Evolutionary conservation across 257 asterid genomes (phyloP).

Genomic region (Solanum rostratum): DNA sequence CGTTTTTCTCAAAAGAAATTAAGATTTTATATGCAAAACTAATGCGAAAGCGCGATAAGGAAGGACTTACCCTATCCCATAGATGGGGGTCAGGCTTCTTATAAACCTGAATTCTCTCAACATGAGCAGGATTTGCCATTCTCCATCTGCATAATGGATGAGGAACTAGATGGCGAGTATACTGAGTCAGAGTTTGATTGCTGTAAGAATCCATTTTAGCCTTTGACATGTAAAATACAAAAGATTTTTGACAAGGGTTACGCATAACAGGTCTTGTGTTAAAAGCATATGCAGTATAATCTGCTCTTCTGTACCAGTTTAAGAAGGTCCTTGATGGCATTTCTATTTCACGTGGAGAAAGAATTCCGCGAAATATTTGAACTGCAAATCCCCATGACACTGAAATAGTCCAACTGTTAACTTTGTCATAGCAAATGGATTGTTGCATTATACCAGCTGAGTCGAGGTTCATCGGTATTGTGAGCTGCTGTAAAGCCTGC

Average conservation of each 20-base stretch:
- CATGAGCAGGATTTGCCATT: conserved; percentile 37
- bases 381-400: conserved; percentile 88
- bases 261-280: conserved; percentile 85
- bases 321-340: conserved; percentile 87
- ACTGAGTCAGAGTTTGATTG: conserved; percentile 35
- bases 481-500: conserved; percentile 47
- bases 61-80: conserved; percentile 57
- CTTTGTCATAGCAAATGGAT: conserved; percentile 69
- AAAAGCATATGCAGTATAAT: conserved; percentile 66
- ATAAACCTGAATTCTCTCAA: conserved; percentile 39
- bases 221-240: conserved; percentile 43
- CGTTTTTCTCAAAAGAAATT: not conserved
- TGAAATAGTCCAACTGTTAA: conserved; percentile 49
- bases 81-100: conserved; percentile 58
- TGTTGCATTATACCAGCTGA: conserved; percentile 80
- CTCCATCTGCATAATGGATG: conserved; percentile 65
- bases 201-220: conserved; percentile 23
- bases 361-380: conserved; percentile 60
- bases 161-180: conserved; percentile 23
- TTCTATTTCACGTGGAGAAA: conserved; percentile 77
- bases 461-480: conserved; percentile 54
- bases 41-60: not conserved
- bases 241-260: conserved; percentile 69
- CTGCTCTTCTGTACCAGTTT: conserved; percentile 78
- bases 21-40: not conserved